These are phyloP conservation scores for Phragmites australis DNA, from an alignment of 176 grass and related monocot genomes.

Conservation along the genomic window DNA sequence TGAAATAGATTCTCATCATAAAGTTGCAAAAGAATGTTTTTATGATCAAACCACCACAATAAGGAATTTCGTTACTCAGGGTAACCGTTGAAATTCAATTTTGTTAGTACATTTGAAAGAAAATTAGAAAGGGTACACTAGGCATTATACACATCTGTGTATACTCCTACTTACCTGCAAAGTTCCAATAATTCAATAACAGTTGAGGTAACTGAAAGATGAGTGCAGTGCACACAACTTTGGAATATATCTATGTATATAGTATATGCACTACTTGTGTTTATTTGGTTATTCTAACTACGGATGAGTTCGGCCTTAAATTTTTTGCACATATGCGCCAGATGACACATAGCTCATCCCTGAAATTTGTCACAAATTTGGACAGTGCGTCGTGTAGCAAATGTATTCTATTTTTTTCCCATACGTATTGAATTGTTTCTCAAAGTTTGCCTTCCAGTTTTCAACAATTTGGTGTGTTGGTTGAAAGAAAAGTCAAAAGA, in stretches of 20 bases:
- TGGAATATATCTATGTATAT: neutral
- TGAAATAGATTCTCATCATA: neutral
- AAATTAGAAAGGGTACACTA: neutral
- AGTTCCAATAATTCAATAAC: neutral
- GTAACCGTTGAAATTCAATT: constrained; percentile 22
- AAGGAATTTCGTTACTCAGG: neutral
- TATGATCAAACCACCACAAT: neutral
- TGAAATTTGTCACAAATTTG: neutral
- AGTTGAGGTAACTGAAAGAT: neutral
- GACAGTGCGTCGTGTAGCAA: neutral
- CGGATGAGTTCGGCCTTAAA: neutral
- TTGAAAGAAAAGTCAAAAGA: constrained; percentile 31
- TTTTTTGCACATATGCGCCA: neutral
- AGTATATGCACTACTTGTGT: neutral
- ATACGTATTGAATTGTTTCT: neutral
- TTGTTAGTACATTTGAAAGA: neutral
- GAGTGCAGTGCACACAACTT: neutral
- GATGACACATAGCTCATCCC: neutral
- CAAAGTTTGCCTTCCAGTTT: neutral
- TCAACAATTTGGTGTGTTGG: constrained; percentile 17
- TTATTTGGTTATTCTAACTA: constrained; percentile 8
- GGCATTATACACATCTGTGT: neutral
- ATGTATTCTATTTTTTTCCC: neutral
- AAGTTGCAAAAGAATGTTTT: neutral
- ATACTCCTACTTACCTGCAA: neutral